Percentiles rank a stretch among this genome's conserved stretches.
Evolutionary conservation across 352 stramenopile genomes (phyloP).

Genomic region (Phytophthora palmivora): DNA sequence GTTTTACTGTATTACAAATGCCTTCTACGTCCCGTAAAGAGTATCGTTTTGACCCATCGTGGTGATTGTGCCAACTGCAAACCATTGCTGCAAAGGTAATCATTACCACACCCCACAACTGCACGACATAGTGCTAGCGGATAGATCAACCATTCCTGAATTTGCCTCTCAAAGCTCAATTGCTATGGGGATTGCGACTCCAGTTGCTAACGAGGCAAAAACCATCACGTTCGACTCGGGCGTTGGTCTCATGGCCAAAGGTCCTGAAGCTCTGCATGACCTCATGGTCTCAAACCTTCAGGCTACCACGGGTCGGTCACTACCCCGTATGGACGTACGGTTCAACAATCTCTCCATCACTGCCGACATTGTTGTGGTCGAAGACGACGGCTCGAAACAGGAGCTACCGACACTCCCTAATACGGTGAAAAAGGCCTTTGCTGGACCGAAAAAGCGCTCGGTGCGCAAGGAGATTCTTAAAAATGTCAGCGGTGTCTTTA

Average conservation of each 20-base stretch:
- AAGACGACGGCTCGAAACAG: conserved; percentile 29
- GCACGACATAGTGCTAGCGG: neutral
- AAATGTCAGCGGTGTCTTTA: too few relatives aligned
- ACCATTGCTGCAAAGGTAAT: neutral
- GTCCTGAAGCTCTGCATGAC: conserved; percentile 41
- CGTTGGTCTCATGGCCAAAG: conserved; percentile 35
- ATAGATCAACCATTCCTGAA: conserved; percentile 20
- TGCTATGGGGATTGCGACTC: conserved; percentile 21
- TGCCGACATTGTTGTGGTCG: conserved; percentile 38
- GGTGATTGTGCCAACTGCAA: conserved; percentile 8
- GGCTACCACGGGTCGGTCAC: conserved; percentile 25
- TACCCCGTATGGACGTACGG: conserved; percentile 56
- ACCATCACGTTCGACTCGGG: conserved; percentile 30
- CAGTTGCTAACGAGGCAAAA: conserved; percentile 14
- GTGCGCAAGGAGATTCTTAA: conserved; percentile 41
- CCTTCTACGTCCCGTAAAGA: too few relatives aligned
- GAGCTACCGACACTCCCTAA: conserved; percentile 45
- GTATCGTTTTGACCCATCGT: conserved; percentile 5
- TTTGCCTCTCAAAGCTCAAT: conserved; percentile 11
- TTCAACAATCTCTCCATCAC: conserved; percentile 50
- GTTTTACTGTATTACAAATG: too few relatives aligned
- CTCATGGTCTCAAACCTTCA: conserved; percentile 35
- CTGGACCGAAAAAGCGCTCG: conserved; percentile 33
- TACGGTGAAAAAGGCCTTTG: conserved; percentile 40
- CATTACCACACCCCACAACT: conserved; percentile 10